Percentiles rank a stretch among this genome's conserved stretches.
Conservation (phyloP, 306 rosid genomes). For the Castanea crenata region DNA sequence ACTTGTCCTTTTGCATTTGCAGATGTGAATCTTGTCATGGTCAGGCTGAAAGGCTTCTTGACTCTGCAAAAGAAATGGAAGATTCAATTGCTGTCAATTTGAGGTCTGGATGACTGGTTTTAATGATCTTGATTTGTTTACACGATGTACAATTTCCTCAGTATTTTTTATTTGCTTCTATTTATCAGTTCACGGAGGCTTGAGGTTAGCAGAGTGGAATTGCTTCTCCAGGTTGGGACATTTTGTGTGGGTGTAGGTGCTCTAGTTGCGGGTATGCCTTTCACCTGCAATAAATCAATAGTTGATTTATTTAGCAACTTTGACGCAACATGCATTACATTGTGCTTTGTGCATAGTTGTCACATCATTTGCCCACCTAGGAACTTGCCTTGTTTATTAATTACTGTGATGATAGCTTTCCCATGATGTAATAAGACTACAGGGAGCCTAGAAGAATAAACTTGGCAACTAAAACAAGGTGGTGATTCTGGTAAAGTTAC, state of each 20-base stretch:
- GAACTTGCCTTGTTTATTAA: conserved; percentile 4
- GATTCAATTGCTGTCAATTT: conserved; percentile 94
- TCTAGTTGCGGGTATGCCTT: conserved; percentile 73
- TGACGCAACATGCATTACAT: not conserved
- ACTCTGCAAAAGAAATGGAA: conserved; percentile 99
- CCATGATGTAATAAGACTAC: not conserved
- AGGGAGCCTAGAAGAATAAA: not conserved
- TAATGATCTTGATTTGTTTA: conserved; percentile 1
- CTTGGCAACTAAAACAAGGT: not conserved
- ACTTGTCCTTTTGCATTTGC: conserved; percentile 35
- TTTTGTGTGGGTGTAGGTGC: conserved; percentile 92
- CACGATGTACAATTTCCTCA: not conserved
- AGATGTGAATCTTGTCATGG: conserved; percentile 99
- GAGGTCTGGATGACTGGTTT: conserved; percentile 49
- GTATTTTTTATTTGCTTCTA: conserved; percentile 19
- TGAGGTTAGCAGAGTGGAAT: conserved; percentile 96
- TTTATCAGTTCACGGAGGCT: conserved; percentile 85
- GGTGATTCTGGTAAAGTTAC: not conserved
- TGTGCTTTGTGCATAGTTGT: not conserved
- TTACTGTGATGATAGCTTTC: not conserved
- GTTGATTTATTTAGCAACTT: not conserved
- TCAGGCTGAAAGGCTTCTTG: conserved; percentile 98
- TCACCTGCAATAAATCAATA: not conserved
- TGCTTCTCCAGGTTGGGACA: conserved; percentile 98
- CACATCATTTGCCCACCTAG: not conserved